phyloP scores from a whole-genome alignment of 2,329 filamentous ascomycete species.

The Chaetomium globosum region DNA sequence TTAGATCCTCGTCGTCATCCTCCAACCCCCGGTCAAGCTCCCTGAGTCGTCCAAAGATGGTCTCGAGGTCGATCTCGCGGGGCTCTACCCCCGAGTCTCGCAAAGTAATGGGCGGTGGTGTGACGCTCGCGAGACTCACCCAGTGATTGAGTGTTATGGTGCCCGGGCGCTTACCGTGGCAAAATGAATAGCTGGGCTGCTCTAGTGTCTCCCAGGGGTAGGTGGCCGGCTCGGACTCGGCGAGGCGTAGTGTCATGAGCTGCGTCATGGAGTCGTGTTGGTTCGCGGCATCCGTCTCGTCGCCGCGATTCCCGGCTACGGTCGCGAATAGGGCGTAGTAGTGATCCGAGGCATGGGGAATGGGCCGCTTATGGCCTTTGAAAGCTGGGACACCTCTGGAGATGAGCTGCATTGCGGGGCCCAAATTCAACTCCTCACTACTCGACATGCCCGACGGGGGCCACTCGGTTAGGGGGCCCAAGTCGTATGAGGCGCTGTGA shows the following conservation, averaged over 20 bases:
- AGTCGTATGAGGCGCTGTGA: slow-evolving; percentile 40
- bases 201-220: slow-evolving; percentile 72
- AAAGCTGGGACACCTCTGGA: slow-evolving; percentile 60
- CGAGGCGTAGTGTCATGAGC: slow-evolving; percentile 58
- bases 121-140: slow-evolving; percentile 60
- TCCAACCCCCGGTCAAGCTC: slow-evolving; percentile 60
- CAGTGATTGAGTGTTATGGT: slow-evolving; percentile 74
- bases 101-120: slow-evolving; percentile 59
- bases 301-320: slow-evolving; percentile 49
- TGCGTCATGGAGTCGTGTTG: slow-evolving; percentile 60
- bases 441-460: slow-evolving; percentile 56
- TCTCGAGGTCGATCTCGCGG: slow-evolving; percentile 61
- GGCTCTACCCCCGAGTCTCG: slow-evolving; percentile 61
- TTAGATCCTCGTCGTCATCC: slow-evolving; percentile 59
- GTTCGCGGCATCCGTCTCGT: slow-evolving; percentile 53
- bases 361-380: slow-evolving; percentile 56
- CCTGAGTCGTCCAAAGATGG: slow-evolving; percentile 61
- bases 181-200: slow-evolving; percentile 71
- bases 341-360: slow-evolving; percentile 58
- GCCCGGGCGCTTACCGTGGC: slow-evolving; percentile 66
- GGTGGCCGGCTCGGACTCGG: slow-evolving; percentile 47
- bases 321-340: slow-evolving; percentile 62
- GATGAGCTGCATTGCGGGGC: slow-evolving; percentile 60
- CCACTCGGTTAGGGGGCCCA: slow-evolving; percentile 55
- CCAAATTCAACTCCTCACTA: slow-evolving; percentile 55